Conservation (phyloP, 345 rosid species). For the Salix purpurea region DNA sequence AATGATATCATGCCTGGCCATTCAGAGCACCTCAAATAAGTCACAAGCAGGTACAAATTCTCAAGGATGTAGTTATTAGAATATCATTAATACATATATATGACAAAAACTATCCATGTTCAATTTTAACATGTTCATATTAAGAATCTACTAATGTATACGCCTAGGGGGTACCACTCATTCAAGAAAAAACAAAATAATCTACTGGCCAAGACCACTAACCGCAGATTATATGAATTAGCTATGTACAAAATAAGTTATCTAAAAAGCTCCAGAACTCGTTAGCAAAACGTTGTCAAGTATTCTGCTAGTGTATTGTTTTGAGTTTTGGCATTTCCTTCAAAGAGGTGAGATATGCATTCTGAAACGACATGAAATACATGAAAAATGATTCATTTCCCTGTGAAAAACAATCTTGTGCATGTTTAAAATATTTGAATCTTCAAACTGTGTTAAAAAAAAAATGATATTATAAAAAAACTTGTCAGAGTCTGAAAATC, state of each 20-base stretch:
- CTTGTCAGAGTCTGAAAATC: neutral
- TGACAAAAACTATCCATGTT: neutral
- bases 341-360: neutral
- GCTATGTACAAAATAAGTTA: neutral
- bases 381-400: neutral
- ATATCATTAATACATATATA: neutral
- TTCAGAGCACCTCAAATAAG: conserved; percentile 18
- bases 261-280: neutral
- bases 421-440: neutral
- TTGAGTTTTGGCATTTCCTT: neutral
- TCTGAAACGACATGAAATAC: neutral
- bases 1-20: conserved; percentile 75
- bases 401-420: neutral
- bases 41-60: conserved; percentile 10
- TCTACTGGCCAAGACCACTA: neutral
- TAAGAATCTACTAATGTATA: neutral
- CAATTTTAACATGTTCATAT: neutral
- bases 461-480: too few relatives aligned
- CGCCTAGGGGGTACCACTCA: neutral
- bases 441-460: neutral
- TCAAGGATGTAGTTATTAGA: neutral
- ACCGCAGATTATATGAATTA: neutral
- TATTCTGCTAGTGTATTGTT: neutral
- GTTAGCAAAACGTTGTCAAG: neutral
- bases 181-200: neutral